A percentile compares a stretch with the other conserved stretches of the same genome.
Evolutionary conservation across 2,329 filamentous ascomycete species (phyloP).

Genomic region (Cytospora paraplurivora): DNA sequence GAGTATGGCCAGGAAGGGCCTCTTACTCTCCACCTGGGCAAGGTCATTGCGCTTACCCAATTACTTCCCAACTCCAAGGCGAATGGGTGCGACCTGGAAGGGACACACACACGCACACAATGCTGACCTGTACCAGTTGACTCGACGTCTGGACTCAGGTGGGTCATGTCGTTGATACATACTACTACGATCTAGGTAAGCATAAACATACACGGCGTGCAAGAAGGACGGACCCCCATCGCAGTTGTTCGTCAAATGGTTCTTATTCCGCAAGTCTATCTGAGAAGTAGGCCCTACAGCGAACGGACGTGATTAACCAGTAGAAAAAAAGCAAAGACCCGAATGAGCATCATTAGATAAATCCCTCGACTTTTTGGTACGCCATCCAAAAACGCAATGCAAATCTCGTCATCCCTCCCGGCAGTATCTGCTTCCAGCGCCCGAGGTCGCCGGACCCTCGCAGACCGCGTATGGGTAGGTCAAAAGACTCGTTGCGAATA

Average conservation of each 20-base stretch:
- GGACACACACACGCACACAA: neutral
- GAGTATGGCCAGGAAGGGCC: neutral
- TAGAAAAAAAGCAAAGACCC: conserved; percentile 23
- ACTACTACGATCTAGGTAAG: no score
- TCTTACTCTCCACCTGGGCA: neutral
- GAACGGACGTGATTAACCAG: conserved; percentile 20
- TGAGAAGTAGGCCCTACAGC: conserved; percentile 9
- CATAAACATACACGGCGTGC: no score
- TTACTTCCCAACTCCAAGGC: neutral
- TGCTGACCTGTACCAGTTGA: neutral
- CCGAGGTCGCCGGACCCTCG: conserved; percentile 42
- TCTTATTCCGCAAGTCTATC: conserved; percentile 10
- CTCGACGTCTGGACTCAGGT: no score
- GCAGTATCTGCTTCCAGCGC: conserved; percentile 43
- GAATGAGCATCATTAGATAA: conserved; percentile 32
- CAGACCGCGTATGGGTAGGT: conserved; percentile 45
- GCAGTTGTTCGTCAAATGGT: neutral
- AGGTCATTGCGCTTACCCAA: no score
- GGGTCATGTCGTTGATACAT: no score
- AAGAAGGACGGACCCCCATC: no score
- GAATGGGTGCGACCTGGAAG: neutral
- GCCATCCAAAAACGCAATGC: conserved; percentile 52
- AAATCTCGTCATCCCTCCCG: conserved; percentile 54
- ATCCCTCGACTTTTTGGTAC: conserved; percentile 43
- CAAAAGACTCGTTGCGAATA: conserved; percentile 48